A percentile compares a stretch with the other conserved stretches of the same genome.
phyloP scores from a whole-genome alignment of 1,284 basidiomycete species.

The Cryptococcus floricola region DNA sequence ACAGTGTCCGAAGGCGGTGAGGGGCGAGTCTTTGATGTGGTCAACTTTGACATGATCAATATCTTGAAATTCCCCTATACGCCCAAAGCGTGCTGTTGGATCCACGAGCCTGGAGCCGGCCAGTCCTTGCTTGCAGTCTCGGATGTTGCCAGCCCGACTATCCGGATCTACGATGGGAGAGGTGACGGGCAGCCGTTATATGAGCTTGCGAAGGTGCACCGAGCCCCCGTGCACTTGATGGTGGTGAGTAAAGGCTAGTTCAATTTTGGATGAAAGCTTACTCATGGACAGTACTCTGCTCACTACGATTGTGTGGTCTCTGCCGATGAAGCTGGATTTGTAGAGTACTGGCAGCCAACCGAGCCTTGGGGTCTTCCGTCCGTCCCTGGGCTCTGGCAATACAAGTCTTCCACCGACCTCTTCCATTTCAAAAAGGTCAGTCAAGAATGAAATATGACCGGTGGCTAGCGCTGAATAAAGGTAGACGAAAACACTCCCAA shows the following conservation, averaged over 20 bases:
- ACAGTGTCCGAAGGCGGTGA: constrained; percentile 78
- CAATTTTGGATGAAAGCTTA: background rate
- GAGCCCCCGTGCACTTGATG: constrained; percentile 85
- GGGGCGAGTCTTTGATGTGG: constrained; percentile 93
- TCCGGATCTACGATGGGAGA: constrained; percentile 88
- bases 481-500: constrained; percentile 84
- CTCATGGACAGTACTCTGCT: constrained; percentile 69
- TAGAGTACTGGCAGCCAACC: constrained; percentile 92
- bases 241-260: constrained; percentile 57
- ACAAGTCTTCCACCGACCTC: constrained; percentile 85
- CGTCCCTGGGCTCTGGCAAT: constrained; percentile 77
- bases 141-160: constrained; percentile 67
- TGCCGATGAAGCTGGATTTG: constrained; percentile 87
- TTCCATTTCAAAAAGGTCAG: constrained; percentile 97
- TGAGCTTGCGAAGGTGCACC: constrained; percentile 71
- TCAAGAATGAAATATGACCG: background rate
- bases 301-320: constrained; percentile 87
- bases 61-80: constrained; percentile 84
- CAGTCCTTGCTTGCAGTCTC: constrained; percentile 87
- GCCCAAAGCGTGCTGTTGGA: constrained; percentile 88
- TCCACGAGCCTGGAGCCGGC: constrained; percentile 81
- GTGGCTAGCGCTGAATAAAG: background rate
- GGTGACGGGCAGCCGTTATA: constrained; percentile 74
- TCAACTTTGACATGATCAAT: constrained; percentile 96
- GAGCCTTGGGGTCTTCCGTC: constrained; percentile 83